Conservation (phyloP, 371 early-diverging fungal species). For the Actinomortierella ambigua region DNA sequence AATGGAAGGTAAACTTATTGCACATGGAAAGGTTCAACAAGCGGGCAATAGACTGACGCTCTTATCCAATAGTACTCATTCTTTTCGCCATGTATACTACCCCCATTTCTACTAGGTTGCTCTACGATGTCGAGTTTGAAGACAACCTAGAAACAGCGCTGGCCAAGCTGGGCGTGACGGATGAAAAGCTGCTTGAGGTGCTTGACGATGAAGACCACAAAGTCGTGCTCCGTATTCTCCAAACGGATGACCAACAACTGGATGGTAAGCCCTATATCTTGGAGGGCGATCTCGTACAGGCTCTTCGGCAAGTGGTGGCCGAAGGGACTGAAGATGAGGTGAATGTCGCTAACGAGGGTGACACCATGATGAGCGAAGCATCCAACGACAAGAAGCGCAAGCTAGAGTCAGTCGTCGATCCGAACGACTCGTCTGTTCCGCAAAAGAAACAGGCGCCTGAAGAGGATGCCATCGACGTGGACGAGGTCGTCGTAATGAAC, state of each 20-base stretch:
- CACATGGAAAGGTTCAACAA: no score
- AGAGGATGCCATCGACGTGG: slow-evolving; percentile 28
- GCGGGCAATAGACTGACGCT: no score
- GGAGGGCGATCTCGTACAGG: slow-evolving; percentile 28
- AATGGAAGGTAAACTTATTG: slow-evolving; percentile 57
- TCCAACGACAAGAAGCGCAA: slow-evolving; percentile 1
- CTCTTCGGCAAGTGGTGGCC: slow-evolving; percentile 15
- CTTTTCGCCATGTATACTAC: background rate
- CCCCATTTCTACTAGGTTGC: slow-evolving; percentile 51
- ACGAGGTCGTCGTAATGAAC: slow-evolving; percentile 27
- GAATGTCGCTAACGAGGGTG: background rate
- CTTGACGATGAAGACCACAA: slow-evolving; percentile 53
- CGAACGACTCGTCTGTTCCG: background rate
- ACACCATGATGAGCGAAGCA: background rate
- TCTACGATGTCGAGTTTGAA: slow-evolving; percentile 93
- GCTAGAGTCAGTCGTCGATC: slow-evolving; percentile 3
- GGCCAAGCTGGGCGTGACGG: slow-evolving; percentile 58
- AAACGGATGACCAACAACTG: background rate
- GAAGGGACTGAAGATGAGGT: slow-evolving; percentile 4
- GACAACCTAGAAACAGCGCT: slow-evolving; percentile 74
- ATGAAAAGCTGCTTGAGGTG: slow-evolving; percentile 64
- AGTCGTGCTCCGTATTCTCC: slow-evolving; percentile 13
- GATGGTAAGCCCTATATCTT: slow-evolving; percentile 14
- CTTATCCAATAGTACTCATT: no score
- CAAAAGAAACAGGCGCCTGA: background rate